Base-by-base conservation (phyloP, 2,329 filamentous ascomycete species). In the Aspergillus sojae region DNA sequence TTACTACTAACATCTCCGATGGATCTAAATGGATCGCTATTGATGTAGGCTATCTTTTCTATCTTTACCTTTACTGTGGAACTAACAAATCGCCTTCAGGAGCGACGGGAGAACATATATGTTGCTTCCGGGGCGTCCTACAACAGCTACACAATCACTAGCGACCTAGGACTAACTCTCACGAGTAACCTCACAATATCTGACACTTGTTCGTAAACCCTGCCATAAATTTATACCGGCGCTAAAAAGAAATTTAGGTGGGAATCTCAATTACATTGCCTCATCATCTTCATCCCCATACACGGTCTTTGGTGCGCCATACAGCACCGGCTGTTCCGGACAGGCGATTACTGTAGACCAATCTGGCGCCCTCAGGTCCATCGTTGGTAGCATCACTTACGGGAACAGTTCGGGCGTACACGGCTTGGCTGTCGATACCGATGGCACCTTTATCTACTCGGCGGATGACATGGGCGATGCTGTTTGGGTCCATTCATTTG, bases 281-380 rank as follows among this genome's bases (percentile, higher is more conserved):
- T 5, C 26, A 14, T 52, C 28, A 4, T 32, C 48, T 19, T 32
- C 48, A 28, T 23, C 46, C 9, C 46, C 46, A 28, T 50, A 50
- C 46, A 50, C 46, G 5, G 46, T 50, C 46, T 50, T 50, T 21
- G 46, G 26, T 14, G 48, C 48, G n/a, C 48, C 26, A 19, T 52
- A 30, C 48, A 52, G 48, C 14, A 32, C 26, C 23, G 26, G 26
- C 5, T 52, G 26, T n/a, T 19, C 48, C 14, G 26, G 48, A 14
- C 46, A 50, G 10, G 26, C 48, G 1, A 52, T 52, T n/a, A 30
- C 48, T 32, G 14, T 52, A 19, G 28, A n/a, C 3, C 26, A 32
- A 19, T 9, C 48, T 11, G 48, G 48, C 6, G 48, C 48, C 0
- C 48, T 52, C 14, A 12, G 32, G 12, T 6, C 26, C 14, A 52